A percentile compares a stretch with the other conserved stretches of the same genome.
Evolutionary conservation across 2,329 filamentous ascomycete genomes (phyloP).

Genomic region (Pseudogymnoascus verrucosus): DNA sequence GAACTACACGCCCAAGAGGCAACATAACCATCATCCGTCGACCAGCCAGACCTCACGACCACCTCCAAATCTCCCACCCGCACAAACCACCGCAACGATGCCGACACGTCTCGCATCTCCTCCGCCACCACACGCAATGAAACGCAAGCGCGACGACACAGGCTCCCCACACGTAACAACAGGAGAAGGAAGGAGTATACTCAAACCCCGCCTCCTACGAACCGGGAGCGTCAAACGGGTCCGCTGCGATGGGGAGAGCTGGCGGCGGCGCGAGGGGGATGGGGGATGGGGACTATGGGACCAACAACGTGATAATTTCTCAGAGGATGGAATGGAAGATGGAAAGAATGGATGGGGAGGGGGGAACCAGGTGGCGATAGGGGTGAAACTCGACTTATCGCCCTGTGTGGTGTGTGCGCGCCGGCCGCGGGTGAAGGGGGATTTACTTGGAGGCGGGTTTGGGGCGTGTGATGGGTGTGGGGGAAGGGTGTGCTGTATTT

Average conservation of each 20-base stretch:
- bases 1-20: neutral
- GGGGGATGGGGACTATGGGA: neutral
- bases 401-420: constrained; percentile 63
- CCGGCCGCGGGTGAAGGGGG: constrained; percentile 54
- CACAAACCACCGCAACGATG: neutral
- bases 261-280: neutral
- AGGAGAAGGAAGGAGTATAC: neutral
- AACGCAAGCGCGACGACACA: neutral
- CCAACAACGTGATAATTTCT: neutral
- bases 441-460: constrained; percentile 51
- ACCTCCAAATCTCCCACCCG: neutral
- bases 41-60: neutral
- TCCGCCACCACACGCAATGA: neutral
- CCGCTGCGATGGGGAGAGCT: neutral
- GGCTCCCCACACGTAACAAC: neutral
- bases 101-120: neutral
- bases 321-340: neutral
- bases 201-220: neutral
- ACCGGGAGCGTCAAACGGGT: neutral
- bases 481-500: constrained; percentile 59
- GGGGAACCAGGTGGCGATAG: neutral
- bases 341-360: neutral
- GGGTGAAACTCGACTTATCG: constrained; percentile 29
- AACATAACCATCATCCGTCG: neutral
- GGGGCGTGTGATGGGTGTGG: constrained; percentile 56